Evolutionary conservation across 2,329 filamentous ascomycete genomes (phyloP).

Genomic region (Sporothrix brasiliensis): DNA sequence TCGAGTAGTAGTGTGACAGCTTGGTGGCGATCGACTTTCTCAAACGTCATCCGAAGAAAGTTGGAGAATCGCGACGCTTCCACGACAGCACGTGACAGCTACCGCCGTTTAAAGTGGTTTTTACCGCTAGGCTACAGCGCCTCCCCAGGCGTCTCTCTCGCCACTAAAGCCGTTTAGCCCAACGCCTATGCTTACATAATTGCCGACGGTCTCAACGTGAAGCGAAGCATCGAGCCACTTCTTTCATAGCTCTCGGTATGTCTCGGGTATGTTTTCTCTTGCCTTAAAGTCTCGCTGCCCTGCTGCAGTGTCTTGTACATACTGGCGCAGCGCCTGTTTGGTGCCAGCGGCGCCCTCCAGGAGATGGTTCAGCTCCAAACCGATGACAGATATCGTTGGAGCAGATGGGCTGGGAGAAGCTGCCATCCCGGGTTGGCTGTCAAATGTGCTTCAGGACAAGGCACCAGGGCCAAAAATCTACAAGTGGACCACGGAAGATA

Average conservation of each 20-base stretch:
- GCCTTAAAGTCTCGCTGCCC: not conserved
- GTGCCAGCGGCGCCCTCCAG: too few relatives aligned
- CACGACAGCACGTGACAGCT: conserved; percentile 33
- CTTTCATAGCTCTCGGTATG: not conserved
- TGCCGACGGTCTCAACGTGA: not conserved
- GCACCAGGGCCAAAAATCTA: conserved; percentile 30
- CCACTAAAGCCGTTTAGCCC: not conserved
- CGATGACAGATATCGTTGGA: not conserved
- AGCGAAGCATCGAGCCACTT: too few relatives aligned
- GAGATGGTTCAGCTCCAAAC: not conserved
- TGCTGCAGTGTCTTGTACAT: not conserved
- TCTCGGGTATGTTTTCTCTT: not conserved
- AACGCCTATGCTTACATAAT: not conserved
- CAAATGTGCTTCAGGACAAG: conserved; percentile 20
- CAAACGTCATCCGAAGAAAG: conserved; percentile 4
- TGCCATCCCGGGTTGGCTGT: conserved; percentile 32
- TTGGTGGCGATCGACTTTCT: not conserved
- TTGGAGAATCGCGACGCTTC: conserved; percentile 28
- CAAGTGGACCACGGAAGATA: conserved; percentile 31
- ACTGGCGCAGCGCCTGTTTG: not conserved
- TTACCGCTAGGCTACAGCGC: conserved; percentile 17
- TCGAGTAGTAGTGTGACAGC: not conserved
- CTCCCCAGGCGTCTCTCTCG: not conserved
- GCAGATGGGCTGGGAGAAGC: not conserved
- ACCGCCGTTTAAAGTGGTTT: conserved; percentile 1